Evolutionary conservation across 257 asterid genomes (phyloP).

Genomic region (Fraxinus cuspidata): DNA sequence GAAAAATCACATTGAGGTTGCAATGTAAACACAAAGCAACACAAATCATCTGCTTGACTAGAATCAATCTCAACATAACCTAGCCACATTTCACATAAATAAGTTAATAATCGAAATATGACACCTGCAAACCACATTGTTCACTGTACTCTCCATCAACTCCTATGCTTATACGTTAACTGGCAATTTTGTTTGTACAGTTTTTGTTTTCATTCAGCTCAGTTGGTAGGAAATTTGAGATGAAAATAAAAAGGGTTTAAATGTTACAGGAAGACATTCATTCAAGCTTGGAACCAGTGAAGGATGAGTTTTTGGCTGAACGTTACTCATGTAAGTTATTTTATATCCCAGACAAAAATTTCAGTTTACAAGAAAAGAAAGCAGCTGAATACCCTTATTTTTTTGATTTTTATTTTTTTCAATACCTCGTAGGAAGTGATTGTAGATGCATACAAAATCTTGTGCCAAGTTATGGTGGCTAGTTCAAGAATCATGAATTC

Average conservation of each 20-base stretch:
- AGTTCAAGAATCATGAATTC: not conserved
- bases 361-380: not conserved
- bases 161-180: not conserved
- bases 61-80: not conserved
- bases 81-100: too few relatives aligned
- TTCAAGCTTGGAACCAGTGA: not conserved
- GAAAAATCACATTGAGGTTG: not conserved
- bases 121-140: not conserved
- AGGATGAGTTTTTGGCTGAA: not conserved
- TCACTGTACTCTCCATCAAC: not conserved
- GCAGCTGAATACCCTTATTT: not conserved
- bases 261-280: not conserved
- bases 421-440: not conserved
- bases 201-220: not conserved
- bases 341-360: not conserved
- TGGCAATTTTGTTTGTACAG: not conserved
- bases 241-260: not conserved
- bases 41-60: not conserved
- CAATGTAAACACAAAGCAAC: not conserved
- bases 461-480: not conserved
- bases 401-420: not conserved
- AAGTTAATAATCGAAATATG: too few relatives aligned
- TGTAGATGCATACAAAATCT: not conserved
- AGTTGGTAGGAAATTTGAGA: not conserved
- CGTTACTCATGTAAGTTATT: not conserved